phyloP scores from a whole-genome alignment of 768 basidiomycete genomes.

The Agrocybe chaxingu region DNA sequence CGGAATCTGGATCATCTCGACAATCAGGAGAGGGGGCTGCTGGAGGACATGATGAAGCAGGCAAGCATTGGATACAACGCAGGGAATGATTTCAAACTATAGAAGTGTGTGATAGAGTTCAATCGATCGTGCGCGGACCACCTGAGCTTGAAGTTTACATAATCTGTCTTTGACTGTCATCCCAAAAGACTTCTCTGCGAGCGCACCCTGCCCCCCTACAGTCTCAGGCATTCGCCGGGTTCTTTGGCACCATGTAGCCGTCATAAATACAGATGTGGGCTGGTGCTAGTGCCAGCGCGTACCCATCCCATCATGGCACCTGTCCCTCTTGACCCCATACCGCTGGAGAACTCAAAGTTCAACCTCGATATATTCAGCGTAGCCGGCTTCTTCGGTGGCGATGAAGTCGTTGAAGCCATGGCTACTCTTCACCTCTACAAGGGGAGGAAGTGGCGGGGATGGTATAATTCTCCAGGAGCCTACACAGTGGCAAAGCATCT shows the following conservation, averaged over 20 bases:
- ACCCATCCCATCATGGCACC: constrained; percentile 3
- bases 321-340: constrained; percentile 2
- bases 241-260: too few species aligned
- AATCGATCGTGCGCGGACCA: too few species aligned
- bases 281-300: too few species aligned
- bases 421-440: constrained; percentile 9
- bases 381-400: constrained; percentile 10
- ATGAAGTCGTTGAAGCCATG: constrained; percentile 9
- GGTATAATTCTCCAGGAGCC: constrained; percentile 12
- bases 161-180: too few species aligned
- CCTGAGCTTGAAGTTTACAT: too few species aligned
- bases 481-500: constrained; percentile 9
- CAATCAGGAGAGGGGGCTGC: constrained; percentile 1
- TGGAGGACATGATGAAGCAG: constrained; percentile 7
- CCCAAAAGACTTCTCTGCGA: too few species aligned
- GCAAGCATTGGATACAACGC: constrained; percentile 1
- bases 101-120: too few species aligned
- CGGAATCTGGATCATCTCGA: background rate
- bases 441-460: constrained; percentile 10
- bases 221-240: too few species aligned
- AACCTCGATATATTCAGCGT: constrained; percentile 9
- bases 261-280: too few species aligned
- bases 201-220: too few species aligned
- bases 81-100: background rate
- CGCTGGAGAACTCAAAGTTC: constrained; percentile 5